Evolutionary conservation across 2,329 filamentous ascomycete genomes (phyloP).

Genomic region (Beauveria rudraprayagi): DNA sequence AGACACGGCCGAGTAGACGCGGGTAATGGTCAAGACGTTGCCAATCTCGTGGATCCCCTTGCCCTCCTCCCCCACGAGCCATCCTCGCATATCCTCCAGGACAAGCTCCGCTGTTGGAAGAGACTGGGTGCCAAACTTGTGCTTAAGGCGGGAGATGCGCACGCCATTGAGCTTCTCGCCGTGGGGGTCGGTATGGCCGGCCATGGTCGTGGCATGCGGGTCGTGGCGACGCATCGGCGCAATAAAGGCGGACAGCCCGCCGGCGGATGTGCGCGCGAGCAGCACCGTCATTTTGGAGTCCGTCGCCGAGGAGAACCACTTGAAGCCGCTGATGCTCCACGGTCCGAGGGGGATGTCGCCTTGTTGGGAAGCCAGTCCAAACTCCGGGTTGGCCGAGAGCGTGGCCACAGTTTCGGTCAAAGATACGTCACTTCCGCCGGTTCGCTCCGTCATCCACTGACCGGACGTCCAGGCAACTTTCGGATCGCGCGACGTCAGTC

Average conservation of each 20-base stretch:
- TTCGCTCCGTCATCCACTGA: constrained; percentile 71
- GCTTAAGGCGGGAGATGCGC: constrained; percentile 60
- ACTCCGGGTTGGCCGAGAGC: constrained; percentile 14
- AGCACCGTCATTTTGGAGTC: constrained; percentile 55
- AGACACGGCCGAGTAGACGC: constrained; percentile 48
- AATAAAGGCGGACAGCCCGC: constrained; percentile 53
- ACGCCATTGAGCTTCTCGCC: constrained; percentile 55
- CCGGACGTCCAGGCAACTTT: constrained; percentile 58
- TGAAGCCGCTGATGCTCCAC: constrained; percentile 55
- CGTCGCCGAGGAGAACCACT: constrained; percentile 62
- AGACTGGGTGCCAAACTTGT: constrained; percentile 62
- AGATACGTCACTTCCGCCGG: constrained; percentile 61
- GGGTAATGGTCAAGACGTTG: constrained; percentile 59
- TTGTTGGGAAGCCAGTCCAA: neutral
- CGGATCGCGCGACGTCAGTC: constrained; percentile 44
- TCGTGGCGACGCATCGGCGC: constrained; percentile 50
- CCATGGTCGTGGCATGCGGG: constrained; percentile 22
- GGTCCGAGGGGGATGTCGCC: constrained; percentile 36
- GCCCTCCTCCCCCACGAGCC: constrained; percentile 59
- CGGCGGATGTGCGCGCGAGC: constrained; percentile 44
- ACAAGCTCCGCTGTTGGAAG: constrained; percentile 68
- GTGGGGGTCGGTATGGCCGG: constrained; percentile 17
- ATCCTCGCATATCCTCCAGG: constrained; percentile 52
- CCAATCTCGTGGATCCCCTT: constrained; percentile 60
- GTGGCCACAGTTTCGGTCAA: constrained; percentile 56